Percentiles rank a stretch among this genome's conserved stretches.
Conservation (phyloP, 371 early-diverging fungal genomes). For the Syncephalastrum sp. region DNA sequence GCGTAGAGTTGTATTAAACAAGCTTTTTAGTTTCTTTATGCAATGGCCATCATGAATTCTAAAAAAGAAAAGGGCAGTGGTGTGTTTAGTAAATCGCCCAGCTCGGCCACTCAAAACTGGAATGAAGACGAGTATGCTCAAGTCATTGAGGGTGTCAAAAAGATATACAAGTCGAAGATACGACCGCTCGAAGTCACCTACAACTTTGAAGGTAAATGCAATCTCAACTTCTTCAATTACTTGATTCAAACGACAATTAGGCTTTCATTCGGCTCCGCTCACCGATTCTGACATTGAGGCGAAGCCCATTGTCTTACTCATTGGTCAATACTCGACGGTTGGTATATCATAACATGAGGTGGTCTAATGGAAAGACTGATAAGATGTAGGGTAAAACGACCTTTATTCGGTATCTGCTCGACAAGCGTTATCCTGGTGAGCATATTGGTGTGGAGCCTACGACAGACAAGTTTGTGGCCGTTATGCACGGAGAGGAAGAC, state of each 20-base stretch:
- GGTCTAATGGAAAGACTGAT: not conserved
- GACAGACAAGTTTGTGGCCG: slow-evolving; percentile 84
- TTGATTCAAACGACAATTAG: slow-evolving; percentile 10
- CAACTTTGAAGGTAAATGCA: slow-evolving; percentile 62
- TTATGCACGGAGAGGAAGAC: slow-evolving; percentile 75
- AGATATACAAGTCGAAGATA: slow-evolving; percentile 72
- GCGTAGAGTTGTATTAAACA: too few species aligned
- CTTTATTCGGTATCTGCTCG: slow-evolving; percentile 82
- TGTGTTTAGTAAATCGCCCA: not conserved
- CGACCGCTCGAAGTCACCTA: slow-evolving; percentile 72
- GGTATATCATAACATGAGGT: not conserved
- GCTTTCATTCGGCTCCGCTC: slow-evolving; percentile 75
- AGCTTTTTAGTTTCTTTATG: slow-evolving; percentile 2
- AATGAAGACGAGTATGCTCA: slow-evolving; percentile 53
- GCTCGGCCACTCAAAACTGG: slow-evolving; percentile 11
- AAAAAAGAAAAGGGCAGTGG: slow-evolving; percentile 2
- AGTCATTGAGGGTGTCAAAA: slow-evolving; percentile 63
- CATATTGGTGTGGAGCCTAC: slow-evolving; percentile 90
- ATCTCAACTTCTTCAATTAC: not conserved
- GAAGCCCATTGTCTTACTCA: slow-evolving; percentile 81
- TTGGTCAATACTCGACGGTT: slow-evolving; percentile 85
- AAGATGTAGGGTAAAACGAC: slow-evolving; percentile 73
- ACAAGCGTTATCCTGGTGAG: slow-evolving; percentile 77
- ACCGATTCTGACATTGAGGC: slow-evolving; percentile 80
- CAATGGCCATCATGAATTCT: slow-evolving; percentile 2